Conservation (phyloP, 768 basidiomycete species). For the Collybia sp. region DNA sequence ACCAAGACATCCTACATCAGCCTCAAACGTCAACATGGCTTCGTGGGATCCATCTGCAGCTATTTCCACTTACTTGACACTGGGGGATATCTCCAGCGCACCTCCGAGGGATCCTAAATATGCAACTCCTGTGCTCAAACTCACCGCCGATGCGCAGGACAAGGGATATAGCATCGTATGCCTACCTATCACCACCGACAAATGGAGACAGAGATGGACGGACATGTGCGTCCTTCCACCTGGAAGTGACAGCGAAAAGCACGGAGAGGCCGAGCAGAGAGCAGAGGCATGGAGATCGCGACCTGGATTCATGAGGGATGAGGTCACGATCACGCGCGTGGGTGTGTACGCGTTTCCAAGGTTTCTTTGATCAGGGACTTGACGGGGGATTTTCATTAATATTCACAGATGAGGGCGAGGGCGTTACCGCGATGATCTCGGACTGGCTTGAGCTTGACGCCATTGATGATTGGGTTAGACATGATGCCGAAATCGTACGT, state of each 20-base stretch:
- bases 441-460: constrained; percentile 97
- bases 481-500: constrained; percentile 91
- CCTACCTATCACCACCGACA: constrained; percentile 83
- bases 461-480: constrained; percentile 87
- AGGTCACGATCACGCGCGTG: constrained; percentile 87
- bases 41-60: constrained; percentile 29
- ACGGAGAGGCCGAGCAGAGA: constrained; percentile 44
- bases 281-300: constrained; percentile 88
- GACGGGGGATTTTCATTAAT: background rate
- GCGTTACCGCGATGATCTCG: constrained; percentile 72
- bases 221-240: constrained; percentile 76
- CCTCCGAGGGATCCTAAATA: constrained; percentile 8
- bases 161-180: constrained; percentile 76
- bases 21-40: constrained; percentile 13
- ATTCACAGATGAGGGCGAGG: constrained; percentile 64
- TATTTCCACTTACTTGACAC: constrained; percentile 12
- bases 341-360: constrained; percentile 43
- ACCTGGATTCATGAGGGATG: constrained; percentile 74
- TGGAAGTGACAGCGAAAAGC: constrained; percentile 31
- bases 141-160: constrained; percentile 45
- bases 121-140: constrained; percentile 46
- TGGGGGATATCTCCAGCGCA: constrained; percentile 6
- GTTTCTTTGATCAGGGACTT: background rate
- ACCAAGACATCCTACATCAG: too few species aligned
- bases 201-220: constrained; percentile 87